These are phyloP conservation scores for Fomitiporia mediterranea DNA, from an alignment of 1,284 basidiomycete species.

Conservation along the genomic window DNA sequence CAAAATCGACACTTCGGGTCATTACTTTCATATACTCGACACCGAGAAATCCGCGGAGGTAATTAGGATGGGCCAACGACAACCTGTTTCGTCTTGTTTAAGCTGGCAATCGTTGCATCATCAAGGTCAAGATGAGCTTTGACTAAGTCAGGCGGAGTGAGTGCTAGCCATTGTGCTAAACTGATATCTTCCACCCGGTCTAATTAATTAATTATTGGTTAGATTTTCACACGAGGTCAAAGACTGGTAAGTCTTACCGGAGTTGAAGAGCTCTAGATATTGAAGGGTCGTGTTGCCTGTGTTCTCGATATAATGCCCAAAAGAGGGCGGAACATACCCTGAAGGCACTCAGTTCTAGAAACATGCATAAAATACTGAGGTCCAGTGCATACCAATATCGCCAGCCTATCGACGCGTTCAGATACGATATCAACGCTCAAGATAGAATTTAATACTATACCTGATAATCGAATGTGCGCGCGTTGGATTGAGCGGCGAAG, in stretches of 20 bases:
- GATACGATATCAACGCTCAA: background rate
- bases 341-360: constrained; percentile 12
- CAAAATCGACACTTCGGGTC: background rate
- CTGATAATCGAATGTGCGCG: constrained; percentile 66
- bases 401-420: constrained; percentile 41
- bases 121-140: constrained; percentile 55
- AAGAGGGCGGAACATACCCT: constrained; percentile 55
- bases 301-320: constrained; percentile 70
- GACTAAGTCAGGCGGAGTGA: constrained; percentile 57
- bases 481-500: constrained; percentile 57
- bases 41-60: too few species aligned
- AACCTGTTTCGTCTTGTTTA: constrained; percentile 51
- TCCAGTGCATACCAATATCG: constrained; percentile 46
- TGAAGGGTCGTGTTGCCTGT: constrained; percentile 57
- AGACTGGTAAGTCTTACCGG: constrained; percentile 31
- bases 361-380: background rate
- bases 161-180: constrained; percentile 63
- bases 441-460: constrained; percentile 26
- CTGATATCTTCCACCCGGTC: constrained; percentile 61
- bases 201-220: constrained; percentile 22
- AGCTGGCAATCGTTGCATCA: constrained; percentile 45
- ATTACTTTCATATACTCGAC: too few species aligned
- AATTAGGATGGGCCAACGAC: constrained; percentile 44
- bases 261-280: constrained; percentile 64
- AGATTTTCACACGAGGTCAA: background rate